A percentile compares a stretch with the other conserved stretches of the same genome.
These are phyloP conservation scores for Colletotrichum eremochloae DNA, from an alignment of 2,329 filamentous ascomycete genomes.

Conservation along the genomic window DNA sequence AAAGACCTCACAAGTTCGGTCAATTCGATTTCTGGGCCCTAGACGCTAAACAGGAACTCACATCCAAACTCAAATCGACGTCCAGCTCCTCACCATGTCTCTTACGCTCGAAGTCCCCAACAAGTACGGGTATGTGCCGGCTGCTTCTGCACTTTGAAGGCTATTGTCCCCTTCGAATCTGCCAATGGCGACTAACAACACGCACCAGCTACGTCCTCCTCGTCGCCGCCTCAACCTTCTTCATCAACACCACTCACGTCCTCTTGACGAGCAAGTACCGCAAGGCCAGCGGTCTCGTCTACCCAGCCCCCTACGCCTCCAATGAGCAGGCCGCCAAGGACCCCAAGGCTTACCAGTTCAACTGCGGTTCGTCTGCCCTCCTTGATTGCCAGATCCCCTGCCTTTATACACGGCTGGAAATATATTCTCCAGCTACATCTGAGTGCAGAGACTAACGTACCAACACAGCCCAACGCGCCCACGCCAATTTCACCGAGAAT, in stretches of 20 bases:
- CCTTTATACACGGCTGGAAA: constrained; percentile 3
- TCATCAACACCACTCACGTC: constrained; percentile 69
- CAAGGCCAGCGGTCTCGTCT: constrained; percentile 65
- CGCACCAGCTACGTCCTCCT: constrained; percentile 72
- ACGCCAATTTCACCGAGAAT: constrained; percentile 75
- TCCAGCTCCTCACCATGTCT: constrained; percentile 52
- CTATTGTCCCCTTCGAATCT: neutral
- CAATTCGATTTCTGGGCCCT: neutral
- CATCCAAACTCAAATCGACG: neutral
- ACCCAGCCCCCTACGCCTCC: constrained; percentile 70
- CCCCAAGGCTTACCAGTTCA: constrained; percentile 69
- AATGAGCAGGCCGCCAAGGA: constrained; percentile 68
- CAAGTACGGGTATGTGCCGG: constrained; percentile 63
- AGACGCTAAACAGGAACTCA: neutral
- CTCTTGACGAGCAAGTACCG: constrained; percentile 63
- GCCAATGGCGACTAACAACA: constrained; percentile 7
- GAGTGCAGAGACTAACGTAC: constrained; percentile 4
- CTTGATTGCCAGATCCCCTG: neutral
- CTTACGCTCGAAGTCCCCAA: constrained; percentile 59
- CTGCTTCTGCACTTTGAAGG: neutral
- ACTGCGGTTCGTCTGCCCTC: constrained; percentile 64
- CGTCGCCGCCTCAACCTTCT: constrained; percentile 67
- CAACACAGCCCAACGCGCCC: constrained; percentile 68
- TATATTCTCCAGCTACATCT: neutral
- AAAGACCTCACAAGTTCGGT: neutral